Percentiles rank a stretch among this genome's conserved stretches.
Evolutionary conservation across 441 rosid species (phyloP).

Genomic region (Adansonia grandidieri): DNA sequence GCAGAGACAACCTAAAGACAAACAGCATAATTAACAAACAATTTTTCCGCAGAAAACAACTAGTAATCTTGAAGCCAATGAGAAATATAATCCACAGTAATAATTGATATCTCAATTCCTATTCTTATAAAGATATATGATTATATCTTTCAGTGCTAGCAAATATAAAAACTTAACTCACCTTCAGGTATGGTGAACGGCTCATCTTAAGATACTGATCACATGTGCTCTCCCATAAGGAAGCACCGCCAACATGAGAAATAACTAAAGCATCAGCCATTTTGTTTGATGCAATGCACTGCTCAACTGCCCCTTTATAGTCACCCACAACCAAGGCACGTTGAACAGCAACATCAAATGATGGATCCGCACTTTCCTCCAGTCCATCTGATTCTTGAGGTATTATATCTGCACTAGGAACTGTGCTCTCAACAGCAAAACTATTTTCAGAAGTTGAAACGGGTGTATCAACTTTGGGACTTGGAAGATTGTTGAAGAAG

Average conservation of each 20-base stretch:
- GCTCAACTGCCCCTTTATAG: slow-evolving; percentile 91
- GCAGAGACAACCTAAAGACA: slow-evolving; percentile 85
- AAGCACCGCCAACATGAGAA: slow-evolving; percentile 93
- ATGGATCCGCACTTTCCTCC: slow-evolving; percentile 71
- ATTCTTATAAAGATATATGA: slow-evolving; percentile 4
- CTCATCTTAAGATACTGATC: slow-evolving; percentile 78
- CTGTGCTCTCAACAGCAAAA: slow-evolving; percentile 44
- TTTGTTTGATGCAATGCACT: slow-evolving; percentile 82
- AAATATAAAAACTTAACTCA: slow-evolving; percentile 29
- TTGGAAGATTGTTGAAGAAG: slow-evolving; percentile 95
- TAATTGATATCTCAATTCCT: not conserved
- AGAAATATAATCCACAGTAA: not conserved
- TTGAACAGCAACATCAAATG: slow-evolving; percentile 87
- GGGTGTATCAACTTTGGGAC: slow-evolving; percentile 91
- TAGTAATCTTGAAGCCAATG: not conserved
- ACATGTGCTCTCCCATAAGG: slow-evolving; percentile 92
- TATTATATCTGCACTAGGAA: slow-evolving; percentile 40
- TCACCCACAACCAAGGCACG: slow-evolving; percentile 95
- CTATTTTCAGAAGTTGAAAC: slow-evolving; percentile 49
- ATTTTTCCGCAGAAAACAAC: not conserved
- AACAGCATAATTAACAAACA: slow-evolving; percentile 20
- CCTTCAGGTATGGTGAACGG: slow-evolving; percentile 88
- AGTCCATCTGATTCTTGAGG: slow-evolving; percentile 54
- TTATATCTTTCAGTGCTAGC: not conserved
- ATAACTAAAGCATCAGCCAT: slow-evolving; percentile 98